Percentiles rank a stretch among this genome's conserved stretches.
phyloP scores from a whole-genome alignment of 805 yeast species.

The Ogataea dorogensis region DNA sequence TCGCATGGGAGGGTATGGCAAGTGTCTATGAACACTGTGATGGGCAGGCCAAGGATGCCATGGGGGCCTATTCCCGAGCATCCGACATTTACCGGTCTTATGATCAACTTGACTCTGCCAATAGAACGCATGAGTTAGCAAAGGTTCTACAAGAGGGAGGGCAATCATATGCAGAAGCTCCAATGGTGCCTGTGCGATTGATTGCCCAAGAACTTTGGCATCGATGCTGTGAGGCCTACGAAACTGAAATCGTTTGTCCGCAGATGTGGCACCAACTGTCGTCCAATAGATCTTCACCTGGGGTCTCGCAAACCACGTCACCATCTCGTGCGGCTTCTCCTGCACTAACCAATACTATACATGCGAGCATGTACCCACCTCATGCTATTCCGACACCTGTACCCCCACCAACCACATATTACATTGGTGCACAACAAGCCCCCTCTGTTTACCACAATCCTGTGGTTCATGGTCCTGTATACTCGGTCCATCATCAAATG shows the following conservation, averaged over 20 bases:
- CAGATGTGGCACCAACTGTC: too few species aligned
- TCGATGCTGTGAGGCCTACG: not conserved
- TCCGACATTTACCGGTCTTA: constrained; percentile 48
- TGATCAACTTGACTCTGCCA: constrained; percentile 43
- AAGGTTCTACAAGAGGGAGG: constrained; percentile 29
- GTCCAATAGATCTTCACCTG: too few species aligned
- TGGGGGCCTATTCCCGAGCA: constrained; percentile 56
- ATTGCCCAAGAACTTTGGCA: not conserved
- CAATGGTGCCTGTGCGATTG: constrained; percentile 1
- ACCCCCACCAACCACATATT: not conserved
- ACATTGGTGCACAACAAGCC: not conserved
- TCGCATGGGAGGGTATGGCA: constrained; percentile 65
- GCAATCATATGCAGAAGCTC: not conserved
- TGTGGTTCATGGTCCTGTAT: not conserved
- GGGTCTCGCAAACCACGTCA: too few species aligned
- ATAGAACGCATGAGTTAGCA: constrained; percentile 44
- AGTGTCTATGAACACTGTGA: constrained; percentile 65
- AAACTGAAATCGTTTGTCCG: too few species aligned
- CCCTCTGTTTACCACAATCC: not conserved
- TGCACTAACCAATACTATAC: too few species aligned
- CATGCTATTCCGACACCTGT: constrained; percentile 21
- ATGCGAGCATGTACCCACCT: not conserved
- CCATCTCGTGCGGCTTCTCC: too few species aligned
- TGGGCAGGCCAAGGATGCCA: constrained; percentile 57
- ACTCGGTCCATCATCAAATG: not conserved